phyloP scores from a whole-genome alignment of 108 stramenopile genomes.

The Skeletonema menzelii region DNA sequence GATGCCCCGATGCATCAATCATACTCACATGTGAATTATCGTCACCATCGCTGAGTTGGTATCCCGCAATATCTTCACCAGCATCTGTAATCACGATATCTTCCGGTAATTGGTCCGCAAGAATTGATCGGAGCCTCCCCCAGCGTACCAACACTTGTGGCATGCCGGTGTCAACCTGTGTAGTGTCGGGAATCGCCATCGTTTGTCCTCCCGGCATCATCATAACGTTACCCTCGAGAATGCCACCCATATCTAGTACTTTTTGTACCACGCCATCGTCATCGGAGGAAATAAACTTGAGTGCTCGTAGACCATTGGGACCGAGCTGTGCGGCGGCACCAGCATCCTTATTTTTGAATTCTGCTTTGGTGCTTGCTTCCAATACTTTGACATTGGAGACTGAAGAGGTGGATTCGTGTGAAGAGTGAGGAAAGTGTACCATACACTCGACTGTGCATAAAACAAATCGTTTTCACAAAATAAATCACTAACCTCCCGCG shows the following conservation, averaged over 20 bases:
- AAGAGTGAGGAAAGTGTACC: too few relatives aligned
- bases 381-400: slow-evolving; percentile 5
- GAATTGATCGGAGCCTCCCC: background rate
- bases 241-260: slow-evolving; percentile 4
- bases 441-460: background rate
- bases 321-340: slow-evolving; percentile 14
- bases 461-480: background rate
- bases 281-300: slow-evolving; percentile 1
- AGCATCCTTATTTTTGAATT: background rate
- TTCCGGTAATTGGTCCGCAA: background rate
- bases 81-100: background rate
- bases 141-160: background rate
- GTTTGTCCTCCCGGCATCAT: slow-evolving; percentile 4
- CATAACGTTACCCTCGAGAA: slow-evolving; percentile 1
- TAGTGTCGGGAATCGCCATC: slow-evolving; percentile 5
- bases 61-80: background rate
- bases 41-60: background rate
- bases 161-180: background rate
- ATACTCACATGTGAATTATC: background rate
- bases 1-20: background rate
- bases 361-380: slow-evolving; percentile 1
- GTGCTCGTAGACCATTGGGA: slow-evolving; percentile 7
- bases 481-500: background rate
- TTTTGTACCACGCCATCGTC: background rate
- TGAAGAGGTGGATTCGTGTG: too few relatives aligned